Evolutionary conservation across 1,284 basidiomycete genomes (phyloP), one percentile per base, ranked within the genome.

Genomic region (Coriolopsis trogii): DNA sequence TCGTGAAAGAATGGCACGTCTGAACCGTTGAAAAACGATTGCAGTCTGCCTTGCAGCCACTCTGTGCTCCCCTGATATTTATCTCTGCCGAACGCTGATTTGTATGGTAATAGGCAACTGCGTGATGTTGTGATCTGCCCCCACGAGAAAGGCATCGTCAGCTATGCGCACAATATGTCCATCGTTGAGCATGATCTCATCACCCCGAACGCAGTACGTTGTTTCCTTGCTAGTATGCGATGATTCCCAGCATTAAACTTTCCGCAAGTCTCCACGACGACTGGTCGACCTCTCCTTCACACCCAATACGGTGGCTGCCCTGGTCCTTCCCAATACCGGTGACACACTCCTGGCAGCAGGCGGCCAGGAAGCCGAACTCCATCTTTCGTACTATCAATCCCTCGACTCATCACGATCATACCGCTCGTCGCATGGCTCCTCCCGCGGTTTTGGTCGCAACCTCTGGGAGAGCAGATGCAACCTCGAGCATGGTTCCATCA

Each of bases 361-460:
- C 52, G 92, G 92, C 3, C 89, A 91, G 66, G 82, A 89, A 10
- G 83, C 87, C 3, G 89, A 95, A 64, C 76, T 95, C 1, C 85
- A 91, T 47, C 72, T 93, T 20, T 86, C 86, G 2, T 70, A 85
- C 9, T 79, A 81, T 50, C 57, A 65, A 30, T 58, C 67, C 66
- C 52, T 59, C 58, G 49, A 56, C 21, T 30, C 41, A 4, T 67
- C 60, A 41, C 54, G 61, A 37, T 50, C 64, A 37, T 51, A 50
- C 36, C 55, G 47, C 54, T 36, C 52, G 15, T 47, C 53, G 25
- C 58, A 54, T 20, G 52, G 53, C 45, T 55, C 56, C 20, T 43
- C 67, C 20, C 41, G 60, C 29, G 52, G 62, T 33, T 60, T 72
- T 53, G 67, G 67, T 3, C 59, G 61, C 37, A 63, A 61, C 41